phyloP scores from a whole-genome alignment of 805 yeast species.

The Pichia eremophila region DNA sequence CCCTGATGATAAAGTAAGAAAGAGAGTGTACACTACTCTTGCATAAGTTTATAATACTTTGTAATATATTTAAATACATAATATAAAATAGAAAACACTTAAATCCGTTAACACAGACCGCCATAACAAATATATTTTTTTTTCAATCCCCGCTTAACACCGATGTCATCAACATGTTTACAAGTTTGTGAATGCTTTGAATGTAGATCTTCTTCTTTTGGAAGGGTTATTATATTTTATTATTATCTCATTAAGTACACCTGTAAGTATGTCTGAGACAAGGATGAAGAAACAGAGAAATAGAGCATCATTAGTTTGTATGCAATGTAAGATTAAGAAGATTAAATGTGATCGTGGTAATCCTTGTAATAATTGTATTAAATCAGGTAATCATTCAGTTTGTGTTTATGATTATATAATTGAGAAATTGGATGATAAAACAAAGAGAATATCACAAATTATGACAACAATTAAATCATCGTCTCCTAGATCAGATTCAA shows the following conservation, averaged over 20 bases:
- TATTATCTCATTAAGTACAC: no score
- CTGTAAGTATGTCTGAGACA: no score
- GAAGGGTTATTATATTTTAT: no score
- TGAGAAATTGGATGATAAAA: background rate
- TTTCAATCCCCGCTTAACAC: no score
- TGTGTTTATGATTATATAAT: conserved; percentile 5
- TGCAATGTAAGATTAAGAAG: conserved; percentile 9
- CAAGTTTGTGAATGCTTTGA: no score
- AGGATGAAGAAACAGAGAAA: conserved; percentile 4
- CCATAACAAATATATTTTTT: no score
- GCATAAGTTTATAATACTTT: conserved; percentile 9
- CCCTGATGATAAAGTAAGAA: conserved; percentile 34
- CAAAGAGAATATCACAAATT: background rate
- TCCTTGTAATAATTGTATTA: conserved; percentile 11
- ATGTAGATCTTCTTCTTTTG: no score
- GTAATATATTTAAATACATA: background rate
- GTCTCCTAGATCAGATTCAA: no score
- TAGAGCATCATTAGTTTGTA: conserved; percentile 8
- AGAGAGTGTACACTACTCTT: conserved; percentile 52
- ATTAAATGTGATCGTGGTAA: conserved; percentile 11
- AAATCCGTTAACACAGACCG: no score
- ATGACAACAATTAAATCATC: background rate
- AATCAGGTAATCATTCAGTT: background rate
- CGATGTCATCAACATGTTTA: no score
- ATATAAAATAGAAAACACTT: background rate